Evolutionary conservation across 2,329 filamentous ascomycete species (phyloP).

Genomic region (Neonectria faginata): DNA sequence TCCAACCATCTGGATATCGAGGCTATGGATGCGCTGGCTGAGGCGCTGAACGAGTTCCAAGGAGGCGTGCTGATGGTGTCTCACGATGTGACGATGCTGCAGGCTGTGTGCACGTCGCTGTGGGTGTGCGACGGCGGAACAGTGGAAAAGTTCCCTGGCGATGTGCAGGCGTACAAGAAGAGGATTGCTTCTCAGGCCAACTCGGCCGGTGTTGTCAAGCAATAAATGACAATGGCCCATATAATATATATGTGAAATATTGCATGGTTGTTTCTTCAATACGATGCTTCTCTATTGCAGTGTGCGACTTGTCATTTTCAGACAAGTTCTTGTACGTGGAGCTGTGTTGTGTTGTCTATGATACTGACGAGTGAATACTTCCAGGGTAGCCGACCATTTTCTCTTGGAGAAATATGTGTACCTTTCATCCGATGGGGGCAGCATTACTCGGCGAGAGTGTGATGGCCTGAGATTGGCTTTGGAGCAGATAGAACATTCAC

Average conservation of each 20-base stretch:
- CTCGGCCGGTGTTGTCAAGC: conserved; percentile 85
- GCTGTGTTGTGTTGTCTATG: background rate
- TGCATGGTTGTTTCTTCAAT: background rate
- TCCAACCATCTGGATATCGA: conserved; percentile 99
- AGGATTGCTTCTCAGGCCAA: conserved; percentile 91
- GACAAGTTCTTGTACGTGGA: too few relatives aligned
- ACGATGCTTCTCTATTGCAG: background rate
- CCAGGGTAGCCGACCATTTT: background rate
- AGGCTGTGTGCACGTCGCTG: conserved; percentile 92
- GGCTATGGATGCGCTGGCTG: conserved; percentile 94
- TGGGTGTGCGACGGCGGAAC: conserved; percentile 97
- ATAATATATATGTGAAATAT: background rate
- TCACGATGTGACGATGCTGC: conserved; percentile 98
- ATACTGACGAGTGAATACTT: background rate
- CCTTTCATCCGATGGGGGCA: background rate
- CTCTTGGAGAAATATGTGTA: background rate
- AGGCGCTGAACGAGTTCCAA: conserved; percentile 86
- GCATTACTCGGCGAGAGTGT: background rate
- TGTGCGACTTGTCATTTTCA: background rate
- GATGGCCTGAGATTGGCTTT: background rate
- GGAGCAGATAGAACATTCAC: background rate
- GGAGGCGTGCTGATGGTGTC: conserved; percentile 98
- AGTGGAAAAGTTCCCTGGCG: conserved; percentile 95
- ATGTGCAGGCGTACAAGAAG: conserved; percentile 98
- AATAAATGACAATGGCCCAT: background rate